These are phyloP conservation scores for Cryoendolithus antarcticus DNA, from an alignment of 2,329 filamentous ascomycete genomes.

Conservation along the genomic window DNA sequence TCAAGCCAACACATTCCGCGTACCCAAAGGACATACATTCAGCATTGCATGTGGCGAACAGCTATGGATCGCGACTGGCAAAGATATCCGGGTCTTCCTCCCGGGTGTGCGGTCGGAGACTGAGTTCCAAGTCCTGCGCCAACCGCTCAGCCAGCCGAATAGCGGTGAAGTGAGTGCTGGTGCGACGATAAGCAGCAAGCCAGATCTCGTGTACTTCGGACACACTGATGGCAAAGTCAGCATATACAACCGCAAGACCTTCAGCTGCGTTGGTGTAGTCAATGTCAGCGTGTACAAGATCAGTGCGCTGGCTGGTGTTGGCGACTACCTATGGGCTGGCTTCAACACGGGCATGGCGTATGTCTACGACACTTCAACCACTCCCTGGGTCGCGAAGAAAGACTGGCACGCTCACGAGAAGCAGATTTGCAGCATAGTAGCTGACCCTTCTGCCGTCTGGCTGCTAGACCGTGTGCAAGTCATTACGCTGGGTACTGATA, in stretches of 20 bases:
- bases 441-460: slow-evolving; percentile 74
- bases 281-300: slow-evolving; percentile 93
- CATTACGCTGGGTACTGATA: slow-evolving; percentile 76
- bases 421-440: slow-evolving; percentile 63
- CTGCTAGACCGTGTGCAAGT: slow-evolving; percentile 75
- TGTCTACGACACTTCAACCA: slow-evolving; percentile 71
- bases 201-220: slow-evolving; percentile 75
- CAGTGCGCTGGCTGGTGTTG: slow-evolving; percentile 70
- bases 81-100: slow-evolving; percentile 72
- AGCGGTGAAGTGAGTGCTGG: slow-evolving; percentile 83
- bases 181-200: slow-evolving; percentile 59
- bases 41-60: slow-evolving; percentile 77
- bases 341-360: slow-evolving; percentile 92
- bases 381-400: slow-evolving; percentile 84
- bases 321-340: slow-evolving; percentile 76
- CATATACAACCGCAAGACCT: slow-evolving; percentile 72
- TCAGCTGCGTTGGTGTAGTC: slow-evolving; percentile 64
- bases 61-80: slow-evolving; percentile 79
- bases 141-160: slow-evolving; percentile 57
- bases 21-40: slow-evolving; percentile 73
- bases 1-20: slow-evolving; percentile 62
- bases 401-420: slow-evolving; percentile 89
- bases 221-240: slow-evolving; percentile 90
- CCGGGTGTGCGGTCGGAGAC: slow-evolving; percentile 56
- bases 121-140: slow-evolving; percentile 63